These are phyloP conservation scores for Pisolithus sp. DNA, from an alignment of 768 basidiomycete genomes.

Conservation along the genomic window DNA sequence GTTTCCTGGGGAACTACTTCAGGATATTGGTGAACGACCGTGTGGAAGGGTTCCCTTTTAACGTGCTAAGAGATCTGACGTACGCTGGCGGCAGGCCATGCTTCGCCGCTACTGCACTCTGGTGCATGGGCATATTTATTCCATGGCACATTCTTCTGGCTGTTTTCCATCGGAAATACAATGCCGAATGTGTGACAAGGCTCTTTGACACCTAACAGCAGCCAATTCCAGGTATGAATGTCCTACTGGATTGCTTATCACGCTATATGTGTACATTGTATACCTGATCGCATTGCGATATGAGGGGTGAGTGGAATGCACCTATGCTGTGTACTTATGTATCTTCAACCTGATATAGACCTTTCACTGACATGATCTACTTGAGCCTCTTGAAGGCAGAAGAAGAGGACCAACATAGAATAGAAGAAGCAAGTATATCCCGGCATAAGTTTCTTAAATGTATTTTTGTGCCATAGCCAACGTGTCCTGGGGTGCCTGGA, in stretches of 20 bases:
- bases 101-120: constrained; percentile 81
- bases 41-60: constrained; percentile 97
- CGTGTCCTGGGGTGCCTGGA: too few relatives aligned
- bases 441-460: not conserved
- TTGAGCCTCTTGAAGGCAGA: constrained; percentile 39
- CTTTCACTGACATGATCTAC: constrained; percentile 82
- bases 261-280: constrained; percentile 74
- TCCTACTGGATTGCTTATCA: constrained; percentile 77
- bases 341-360: constrained; percentile 32
- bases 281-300: constrained; percentile 80
- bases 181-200: too few relatives aligned
- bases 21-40: constrained; percentile 82
- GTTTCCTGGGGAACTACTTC: constrained; percentile 80
- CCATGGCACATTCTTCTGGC: too few relatives aligned
- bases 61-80: constrained; percentile 90
- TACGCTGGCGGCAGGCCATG: constrained; percentile 92
- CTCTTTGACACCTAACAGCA: not conserved
- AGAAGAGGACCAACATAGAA: constrained; percentile 9
- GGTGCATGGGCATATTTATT: constrained; percentile 42
- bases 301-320: constrained; percentile 66
- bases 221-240: constrained; percentile 60
- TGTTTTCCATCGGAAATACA: too few relatives aligned
- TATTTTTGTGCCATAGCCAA: too few relatives aligned
- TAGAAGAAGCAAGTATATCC: not conserved
- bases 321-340: not conserved